phyloP scores from a whole-genome alignment of 306 rosid genomes.

The Spatholobus suberectus region DNA sequence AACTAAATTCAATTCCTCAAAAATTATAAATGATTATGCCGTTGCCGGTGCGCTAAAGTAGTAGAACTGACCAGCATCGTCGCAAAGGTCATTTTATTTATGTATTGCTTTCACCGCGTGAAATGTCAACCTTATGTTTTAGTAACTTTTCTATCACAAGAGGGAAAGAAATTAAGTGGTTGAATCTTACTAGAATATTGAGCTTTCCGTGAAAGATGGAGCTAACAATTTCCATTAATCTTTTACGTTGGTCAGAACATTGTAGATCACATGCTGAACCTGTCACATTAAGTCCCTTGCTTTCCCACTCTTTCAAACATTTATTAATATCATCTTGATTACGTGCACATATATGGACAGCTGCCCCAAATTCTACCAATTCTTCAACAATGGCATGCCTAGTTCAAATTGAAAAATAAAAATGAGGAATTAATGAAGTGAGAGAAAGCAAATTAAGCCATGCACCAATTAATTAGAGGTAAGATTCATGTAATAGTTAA shows the following conservation, averaged over 20 bases:
- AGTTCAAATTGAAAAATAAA: neutral
- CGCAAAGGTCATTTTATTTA: too few relatives aligned
- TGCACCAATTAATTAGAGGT: neutral
- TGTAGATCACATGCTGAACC: slow-evolving; percentile 25
- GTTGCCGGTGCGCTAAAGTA: too few relatives aligned
- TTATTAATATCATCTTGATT: slow-evolving; percentile 26
- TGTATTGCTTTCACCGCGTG: too few relatives aligned
- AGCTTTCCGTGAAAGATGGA: slow-evolving; percentile 36
- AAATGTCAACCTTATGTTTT: too few relatives aligned
- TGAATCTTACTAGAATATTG: slow-evolving; percentile 27
- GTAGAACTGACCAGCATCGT: too few relatives aligned
- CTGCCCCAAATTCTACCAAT: slow-evolving; percentile 33
- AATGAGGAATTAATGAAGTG: neutral
- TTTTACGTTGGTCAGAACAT: neutral
- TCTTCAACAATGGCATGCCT: slow-evolving; percentile 44
- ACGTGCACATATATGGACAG: slow-evolving; percentile 37
- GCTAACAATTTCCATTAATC: slow-evolving; percentile 17
- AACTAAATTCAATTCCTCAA: too few relatives aligned
- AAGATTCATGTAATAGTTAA: too few relatives aligned
- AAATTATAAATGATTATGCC: too few relatives aligned
- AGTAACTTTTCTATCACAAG: too few relatives aligned
- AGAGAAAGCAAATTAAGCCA: neutral
- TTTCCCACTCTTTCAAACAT: slow-evolving; percentile 36
- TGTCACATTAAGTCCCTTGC: slow-evolving; percentile 30
- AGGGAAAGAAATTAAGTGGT: too few relatives aligned